phyloP scores from a whole-genome alignment of 345 rosid genomes.

The Xanthoceras sorbifolium region DNA sequence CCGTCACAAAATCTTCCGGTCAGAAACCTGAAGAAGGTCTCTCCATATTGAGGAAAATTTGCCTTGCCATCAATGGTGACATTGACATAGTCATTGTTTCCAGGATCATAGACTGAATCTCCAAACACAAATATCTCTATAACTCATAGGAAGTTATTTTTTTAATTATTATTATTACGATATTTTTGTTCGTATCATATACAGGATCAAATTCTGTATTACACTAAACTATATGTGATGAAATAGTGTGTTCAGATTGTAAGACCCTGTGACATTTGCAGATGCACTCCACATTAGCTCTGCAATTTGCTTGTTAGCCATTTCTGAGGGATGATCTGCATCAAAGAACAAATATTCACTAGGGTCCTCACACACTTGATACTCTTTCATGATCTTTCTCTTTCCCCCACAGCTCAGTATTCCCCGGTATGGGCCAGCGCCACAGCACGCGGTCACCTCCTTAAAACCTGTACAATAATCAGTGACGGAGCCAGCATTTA shows the following conservation, averaged over 20 bases:
- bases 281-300: constrained; percentile 43
- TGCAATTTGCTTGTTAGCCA: constrained; percentile 33
- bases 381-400: constrained; percentile 16
- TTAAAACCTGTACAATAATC: constrained; percentile 27
- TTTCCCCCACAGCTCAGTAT: constrained; percentile 17
- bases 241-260: constrained; percentile 26
- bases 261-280: constrained; percentile 6
- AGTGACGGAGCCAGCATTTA: neutral
- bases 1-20: constrained; percentile 10
- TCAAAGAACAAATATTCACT: constrained; percentile 42
- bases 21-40: neutral
- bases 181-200: no score
- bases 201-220: no score
- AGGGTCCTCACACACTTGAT: constrained; percentile 22
- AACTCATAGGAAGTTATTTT: no score
- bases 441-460: constrained; percentile 21
- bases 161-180: no score
- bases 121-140: neutral
- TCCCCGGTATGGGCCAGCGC: constrained; percentile 15
- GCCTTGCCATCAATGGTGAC: neutral
- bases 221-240: neutral
- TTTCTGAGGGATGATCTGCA: constrained; percentile 33
- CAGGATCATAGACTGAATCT: constrained; percentile 4
- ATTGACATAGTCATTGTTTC: constrained; percentile 12
- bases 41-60: neutral